Base-by-base conservation (phyloP, 2,329 filamentous ascomycete species). In the Phaeosphaeriaceae sp. region DNA sequence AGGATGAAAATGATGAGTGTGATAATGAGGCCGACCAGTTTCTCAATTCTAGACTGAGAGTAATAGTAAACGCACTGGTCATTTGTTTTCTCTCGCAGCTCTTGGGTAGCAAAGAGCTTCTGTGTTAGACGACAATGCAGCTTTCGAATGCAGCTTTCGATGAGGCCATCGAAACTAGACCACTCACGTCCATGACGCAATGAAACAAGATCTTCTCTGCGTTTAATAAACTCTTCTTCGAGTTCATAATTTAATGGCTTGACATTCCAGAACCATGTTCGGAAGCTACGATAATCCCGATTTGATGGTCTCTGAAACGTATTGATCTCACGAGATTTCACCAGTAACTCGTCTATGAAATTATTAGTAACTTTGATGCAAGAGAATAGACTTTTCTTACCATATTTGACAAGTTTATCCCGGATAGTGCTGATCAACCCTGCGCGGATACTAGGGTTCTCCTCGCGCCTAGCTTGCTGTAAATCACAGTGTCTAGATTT, bases 1-100 rank as follows among this genome's bases (percentile, higher is more conserved):
- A 76, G 56, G 0, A 72, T 46, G 54, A 76, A 73, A 18, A 76
- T 73, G 12, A 75, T 56, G 2, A 63, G 3, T 0, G 72, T 75
- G 45, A 76, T 72, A 28, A 76, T 62, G 0, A 72, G 5, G 2
- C 63, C 66, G 4, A 74, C 72, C 0, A 76, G 62, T 3, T 52
- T 65, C 16, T 70, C 66, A 0, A 76, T 60, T 0, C 72, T 57
- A 1, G 56, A 52, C 0, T 59, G 48, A 0, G 68, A 68, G 48
- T 67, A 75, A 48, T 71, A 77, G 39, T 58, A 49, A 3, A 71
- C 45, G 16, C 35, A 8, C 1, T 60, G 34, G 42, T 70, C 58
- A 2, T 48, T 37, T 0, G 67, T 69, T 43, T 75, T 74, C 0
- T 48, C 56, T 1, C 64, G 57, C 5, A 72, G 54, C 34, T 73